A percentile compares a stretch with the other conserved stretches of the same genome.
Conservation (phyloP, 768 basidiomycete species). For the Amanita muscaria region DNA sequence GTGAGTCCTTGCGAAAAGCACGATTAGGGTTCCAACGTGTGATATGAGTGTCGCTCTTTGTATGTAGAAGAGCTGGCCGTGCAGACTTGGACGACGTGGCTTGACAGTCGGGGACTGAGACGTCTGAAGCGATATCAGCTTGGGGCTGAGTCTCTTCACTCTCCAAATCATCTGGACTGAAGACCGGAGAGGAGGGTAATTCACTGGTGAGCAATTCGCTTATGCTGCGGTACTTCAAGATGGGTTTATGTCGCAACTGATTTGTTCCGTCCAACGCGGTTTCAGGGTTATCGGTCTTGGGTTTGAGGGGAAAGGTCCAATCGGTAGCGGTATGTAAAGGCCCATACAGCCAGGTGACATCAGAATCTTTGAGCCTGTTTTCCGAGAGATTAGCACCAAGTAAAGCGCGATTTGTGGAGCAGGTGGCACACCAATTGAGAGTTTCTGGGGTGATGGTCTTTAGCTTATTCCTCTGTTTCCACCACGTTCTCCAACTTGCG, state of each 20-base stretch:
- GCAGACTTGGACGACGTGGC: slow-evolving; percentile 8
- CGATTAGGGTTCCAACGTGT: slow-evolving; percentile 40
- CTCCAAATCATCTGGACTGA: slow-evolving; percentile 48
- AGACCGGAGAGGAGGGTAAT: slow-evolving; percentile 51
- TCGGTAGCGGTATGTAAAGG: slow-evolving; percentile 93
- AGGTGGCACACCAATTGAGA: slow-evolving; percentile 78
- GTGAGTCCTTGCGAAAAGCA: slow-evolving; percentile 56
- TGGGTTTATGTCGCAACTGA: slow-evolving; percentile 58
- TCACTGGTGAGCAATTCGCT: slow-evolving; percentile 80
- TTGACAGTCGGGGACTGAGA: not conserved
- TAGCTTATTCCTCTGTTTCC: slow-evolving; percentile 96
- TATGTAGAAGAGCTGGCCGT: slow-evolving; percentile 65
- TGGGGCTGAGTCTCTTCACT: slow-evolving; percentile 30
- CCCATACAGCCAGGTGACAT: slow-evolving; percentile 98
- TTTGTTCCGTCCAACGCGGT: slow-evolving; percentile 25
- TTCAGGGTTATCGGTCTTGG: slow-evolving; percentile 41
- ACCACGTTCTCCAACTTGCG: slow-evolving; percentile 98
- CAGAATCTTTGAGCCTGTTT: slow-evolving; percentile 93
- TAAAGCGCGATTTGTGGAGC: slow-evolving; percentile 7
- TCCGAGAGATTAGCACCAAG: slow-evolving; percentile 6
- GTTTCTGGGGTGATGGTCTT: slow-evolving; percentile 95
- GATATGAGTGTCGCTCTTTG: slow-evolving; percentile 86
- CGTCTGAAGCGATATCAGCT: not conserved
- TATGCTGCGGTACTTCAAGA: slow-evolving; percentile 92
- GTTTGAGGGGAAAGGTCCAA: slow-evolving; percentile 62